Evolutionary conservation across 805 yeast species (phyloP).

Genomic region (Metschnikowia sp.): DNA sequence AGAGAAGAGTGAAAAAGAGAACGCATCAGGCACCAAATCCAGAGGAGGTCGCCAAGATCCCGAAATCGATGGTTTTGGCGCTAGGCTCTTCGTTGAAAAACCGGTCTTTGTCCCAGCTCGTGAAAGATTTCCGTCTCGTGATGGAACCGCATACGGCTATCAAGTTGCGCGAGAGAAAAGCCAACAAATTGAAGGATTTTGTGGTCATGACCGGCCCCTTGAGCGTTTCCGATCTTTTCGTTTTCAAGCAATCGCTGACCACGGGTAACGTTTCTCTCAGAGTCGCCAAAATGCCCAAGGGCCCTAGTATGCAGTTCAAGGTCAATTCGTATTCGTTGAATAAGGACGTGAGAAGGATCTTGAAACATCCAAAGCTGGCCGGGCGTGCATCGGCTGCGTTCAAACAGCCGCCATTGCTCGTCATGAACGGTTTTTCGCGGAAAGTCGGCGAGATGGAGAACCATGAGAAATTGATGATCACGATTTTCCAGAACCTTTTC

Average conservation of each 20-base stretch:
- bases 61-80: constrained; percentile 91
- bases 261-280: constrained; percentile 81
- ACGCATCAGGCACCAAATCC: constrained; percentile 69
- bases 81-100: constrained; percentile 75
- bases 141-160: constrained; percentile 98
- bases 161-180: constrained; percentile 77
- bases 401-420: constrained; percentile 81
- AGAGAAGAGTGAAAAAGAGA: constrained; percentile 65
- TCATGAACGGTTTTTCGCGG: constrained; percentile 76
- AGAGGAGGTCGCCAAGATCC: constrained; percentile 70
- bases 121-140: constrained; percentile 77
- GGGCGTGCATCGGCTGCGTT: constrained; percentile 63
- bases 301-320: constrained; percentile 87
- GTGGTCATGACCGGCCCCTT: constrained; percentile 99
- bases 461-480: constrained; percentile 77
- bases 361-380: constrained; percentile 76
- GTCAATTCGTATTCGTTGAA: constrained; percentile 74
- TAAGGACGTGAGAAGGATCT: constrained; percentile 69
- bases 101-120: constrained; percentile 79
- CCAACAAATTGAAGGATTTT: constrained; percentile 85
- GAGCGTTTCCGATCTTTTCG: constrained; percentile 83
- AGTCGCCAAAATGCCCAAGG: constrained; percentile 84
- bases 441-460: constrained; percentile 61
- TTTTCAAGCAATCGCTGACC: constrained; percentile 77
- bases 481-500: constrained; percentile 92